A percentile compares a stretch with the other conserved stretches of the same genome.
Evolutionary conservation across 2,329 filamentous ascomycete genomes (phyloP).

Genomic region (Chaetothyriales sp.): DNA sequence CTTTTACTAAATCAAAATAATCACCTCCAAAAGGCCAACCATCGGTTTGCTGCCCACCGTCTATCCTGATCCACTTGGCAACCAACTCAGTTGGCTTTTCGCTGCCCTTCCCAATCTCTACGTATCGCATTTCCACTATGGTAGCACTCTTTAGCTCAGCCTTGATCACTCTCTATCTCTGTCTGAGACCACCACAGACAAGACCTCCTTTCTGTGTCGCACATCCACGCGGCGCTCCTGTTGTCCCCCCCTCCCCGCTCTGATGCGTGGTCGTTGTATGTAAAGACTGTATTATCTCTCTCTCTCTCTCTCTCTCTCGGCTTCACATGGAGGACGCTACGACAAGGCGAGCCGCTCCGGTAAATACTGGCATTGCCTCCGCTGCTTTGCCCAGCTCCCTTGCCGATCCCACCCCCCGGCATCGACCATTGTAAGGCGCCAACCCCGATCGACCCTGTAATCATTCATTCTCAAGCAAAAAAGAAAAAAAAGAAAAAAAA

Average conservation of each 20-base stretch:
- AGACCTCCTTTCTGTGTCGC: not conserved
- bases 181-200: not conserved
- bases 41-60: no score
- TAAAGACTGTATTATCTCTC: constrained; percentile 9
- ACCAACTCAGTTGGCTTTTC: not conserved
- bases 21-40: not conserved
- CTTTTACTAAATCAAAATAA: not conserved
- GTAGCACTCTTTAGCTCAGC: not conserved
- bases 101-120: no score
- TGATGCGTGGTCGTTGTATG: not conserved
- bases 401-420: constrained; percentile 8
- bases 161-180: not conserved
- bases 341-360: constrained; percentile 12
- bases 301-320: constrained; percentile 16
- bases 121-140: not conserved
- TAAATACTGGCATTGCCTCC: constrained; percentile 3
- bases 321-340: constrained; percentile 15
- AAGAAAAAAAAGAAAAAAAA: no score
- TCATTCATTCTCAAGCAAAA: constrained; percentile 8
- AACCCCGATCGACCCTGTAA: constrained; percentile 5
- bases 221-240: not conserved
- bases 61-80: not conserved
- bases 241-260: not conserved
- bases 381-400: constrained; percentile 4
- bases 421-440: constrained; percentile 13